Percentiles rank a stretch among this genome's conserved stretches.
phyloP scores from a whole-genome alignment of 2,329 filamentous ascomycete genomes.

The Stachybotrys chartarum region DNA sequence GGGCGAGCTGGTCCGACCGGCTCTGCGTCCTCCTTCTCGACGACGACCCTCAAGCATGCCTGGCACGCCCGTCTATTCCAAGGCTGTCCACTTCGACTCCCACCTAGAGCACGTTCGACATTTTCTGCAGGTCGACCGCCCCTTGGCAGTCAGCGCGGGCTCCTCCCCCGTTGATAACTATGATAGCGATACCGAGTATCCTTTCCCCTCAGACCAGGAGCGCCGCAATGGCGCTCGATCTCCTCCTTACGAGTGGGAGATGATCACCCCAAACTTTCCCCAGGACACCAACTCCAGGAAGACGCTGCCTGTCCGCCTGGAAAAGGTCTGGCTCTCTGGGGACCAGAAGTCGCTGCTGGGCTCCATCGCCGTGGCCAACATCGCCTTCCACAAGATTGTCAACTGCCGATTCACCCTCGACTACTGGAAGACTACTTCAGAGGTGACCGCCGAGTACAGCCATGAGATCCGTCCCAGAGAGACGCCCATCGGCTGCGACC shows the following conservation, averaged over 20 bases:
- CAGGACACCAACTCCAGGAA: conserved; percentile 44
- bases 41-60: conserved; percentile 93
- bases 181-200: conserved; percentile 83
- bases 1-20: conserved; percentile 89
- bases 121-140: conserved; percentile 88
- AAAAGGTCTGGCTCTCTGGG: conserved; percentile 77
- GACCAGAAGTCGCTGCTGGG: conserved; percentile 86
- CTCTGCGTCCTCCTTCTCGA: conserved; percentile 71
- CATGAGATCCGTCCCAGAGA: conserved; percentile 67
- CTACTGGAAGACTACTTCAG: conserved; percentile 98
- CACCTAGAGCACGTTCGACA: conserved; percentile 94
- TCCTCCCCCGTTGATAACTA: conserved; percentile 87
- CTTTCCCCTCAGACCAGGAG: conserved; percentile 57
- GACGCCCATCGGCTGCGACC: conserved; percentile 63
- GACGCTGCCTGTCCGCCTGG: conserved; percentile 65
- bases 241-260: conserved; percentile 75
- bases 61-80: conserved; percentile 89
- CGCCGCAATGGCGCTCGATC: conserved; percentile 26
- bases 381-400: conserved; percentile 83
- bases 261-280: conserved; percentile 79
- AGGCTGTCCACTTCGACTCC: conserved; percentile 97
- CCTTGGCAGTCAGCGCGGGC: conserved; percentile 90
- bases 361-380: conserved; percentile 75
- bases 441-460: conserved; percentile 83
- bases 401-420: conserved; percentile 93